phyloP scores from a whole-genome alignment of 2,329 filamentous ascomycete species.

The Calonectria henricotiae region DNA sequence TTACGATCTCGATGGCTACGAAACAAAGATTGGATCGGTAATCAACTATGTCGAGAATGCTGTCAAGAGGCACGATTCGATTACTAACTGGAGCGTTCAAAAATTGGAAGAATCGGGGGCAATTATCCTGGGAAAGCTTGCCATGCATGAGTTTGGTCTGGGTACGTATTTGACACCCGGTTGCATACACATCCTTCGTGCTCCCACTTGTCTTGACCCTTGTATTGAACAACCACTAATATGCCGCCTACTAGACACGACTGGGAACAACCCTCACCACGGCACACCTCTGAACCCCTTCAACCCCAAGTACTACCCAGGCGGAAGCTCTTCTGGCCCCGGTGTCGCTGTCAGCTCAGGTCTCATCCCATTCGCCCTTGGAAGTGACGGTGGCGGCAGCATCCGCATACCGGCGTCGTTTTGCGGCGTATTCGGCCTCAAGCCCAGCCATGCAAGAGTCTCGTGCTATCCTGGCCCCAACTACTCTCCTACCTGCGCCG shows the following conservation, averaged over 20 bases:
- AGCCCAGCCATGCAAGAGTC: conserved; percentile 79
- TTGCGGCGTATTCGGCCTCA: conserved; percentile 83
- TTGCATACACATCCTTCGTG: too few species aligned
- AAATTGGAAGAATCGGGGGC: conserved; percentile 81
- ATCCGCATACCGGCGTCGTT: conserved; percentile 82
- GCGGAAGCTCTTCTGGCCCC: conserved; percentile 83
- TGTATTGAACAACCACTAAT: conserved; percentile 30
- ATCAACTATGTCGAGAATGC: conserved; percentile 71
- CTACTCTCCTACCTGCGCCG: conserved; percentile 74
- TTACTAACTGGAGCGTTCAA: conserved; percentile 80
- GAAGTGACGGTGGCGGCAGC: conserved; percentile 82
- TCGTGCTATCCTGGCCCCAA: conserved; percentile 74
- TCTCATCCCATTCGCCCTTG: conserved; percentile 80
- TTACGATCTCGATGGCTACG: conserved; percentile 82
- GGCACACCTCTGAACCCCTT: conserved; percentile 86
- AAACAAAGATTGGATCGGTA: conserved; percentile 75
- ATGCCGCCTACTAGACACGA: conserved; percentile 73
- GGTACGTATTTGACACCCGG: conserved; percentile 61
- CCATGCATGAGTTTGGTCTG: conserved; percentile 84
- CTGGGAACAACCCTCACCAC: conserved; percentile 81
- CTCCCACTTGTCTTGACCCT: background rate
- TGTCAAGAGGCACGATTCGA: conserved; percentile 56
- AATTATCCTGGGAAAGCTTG: conserved; percentile 80
- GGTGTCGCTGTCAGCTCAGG: conserved; percentile 81
- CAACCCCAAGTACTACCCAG: conserved; percentile 81